Percentiles rank a stretch among this genome's conserved stretches.
These are phyloP conservation scores for Pyrrhoderma noxium DNA, from an alignment of 1,284 basidiomycete genomes.

Conservation along the genomic window DNA sequence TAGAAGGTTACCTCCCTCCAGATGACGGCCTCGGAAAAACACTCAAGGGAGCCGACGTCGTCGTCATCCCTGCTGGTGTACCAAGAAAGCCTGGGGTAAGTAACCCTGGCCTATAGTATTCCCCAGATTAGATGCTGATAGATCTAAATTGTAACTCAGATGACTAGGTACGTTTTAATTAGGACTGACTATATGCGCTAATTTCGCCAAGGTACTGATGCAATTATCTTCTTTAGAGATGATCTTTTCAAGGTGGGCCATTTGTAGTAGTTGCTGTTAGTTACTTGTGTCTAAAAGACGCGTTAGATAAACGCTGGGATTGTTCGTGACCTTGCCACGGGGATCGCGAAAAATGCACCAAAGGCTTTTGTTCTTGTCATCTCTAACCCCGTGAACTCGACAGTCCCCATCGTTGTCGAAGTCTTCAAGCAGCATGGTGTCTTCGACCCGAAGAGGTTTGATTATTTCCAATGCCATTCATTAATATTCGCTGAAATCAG, in stretches of 20 bases:
- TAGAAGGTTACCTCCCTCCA: conserved; percentile 66
- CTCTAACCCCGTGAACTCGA: conserved; percentile 96
- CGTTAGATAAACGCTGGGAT: conserved; percentile 94
- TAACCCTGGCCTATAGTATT: conserved; percentile 4
- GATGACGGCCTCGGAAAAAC: conserved; percentile 80
- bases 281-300: not conserved
- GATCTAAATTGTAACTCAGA: conserved; percentile 36
- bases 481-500: conserved; percentile 18
- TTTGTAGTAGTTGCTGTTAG: not conserved
- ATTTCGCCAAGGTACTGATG: not conserved
- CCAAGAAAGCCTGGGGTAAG: conserved; percentile 91
- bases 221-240: conserved; percentile 50
- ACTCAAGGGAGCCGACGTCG: conserved; percentile 79
- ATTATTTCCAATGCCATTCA: conserved; percentile 13
- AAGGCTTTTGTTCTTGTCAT: conserved; percentile 95
- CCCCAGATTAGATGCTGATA: conserved; percentile 3
- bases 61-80: conserved; percentile 96
- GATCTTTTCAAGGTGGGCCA: conserved; percentile 89
- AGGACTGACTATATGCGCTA: conserved; percentile 12
- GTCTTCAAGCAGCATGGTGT: conserved; percentile 90
- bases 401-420: conserved; percentile 95
- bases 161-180: conserved; percentile 54
- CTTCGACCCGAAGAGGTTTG: conserved; percentile 83
- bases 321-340: conserved; percentile 86
- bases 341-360: conserved; percentile 78